Conservation (phyloP, 768 basidiomycete genomes). For the Kwoniella mangroviensis region DNA sequence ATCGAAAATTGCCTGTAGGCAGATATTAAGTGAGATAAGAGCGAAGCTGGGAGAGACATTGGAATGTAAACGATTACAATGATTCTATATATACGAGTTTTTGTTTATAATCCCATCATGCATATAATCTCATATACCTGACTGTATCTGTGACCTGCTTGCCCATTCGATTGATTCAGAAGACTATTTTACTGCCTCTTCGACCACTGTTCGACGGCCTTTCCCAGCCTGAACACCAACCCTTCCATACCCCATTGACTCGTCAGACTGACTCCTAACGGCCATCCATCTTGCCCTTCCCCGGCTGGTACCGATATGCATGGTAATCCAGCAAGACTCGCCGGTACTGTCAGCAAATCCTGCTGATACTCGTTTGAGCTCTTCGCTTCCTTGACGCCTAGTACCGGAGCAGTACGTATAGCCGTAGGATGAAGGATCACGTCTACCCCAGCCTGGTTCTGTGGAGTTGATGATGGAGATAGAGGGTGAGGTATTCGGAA, state of each 20-base stretch:
- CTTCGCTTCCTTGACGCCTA: constrained; percentile 62
- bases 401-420: constrained; percentile 77
- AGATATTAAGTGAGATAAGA: constrained; percentile 27
- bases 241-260: constrained; percentile 77
- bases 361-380: constrained; percentile 74
- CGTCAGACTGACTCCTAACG: constrained; percentile 78
- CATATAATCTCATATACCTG: neutral
- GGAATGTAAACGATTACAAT: constrained; percentile 12
- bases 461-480: neutral
- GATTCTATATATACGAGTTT: constrained; percentile 5
- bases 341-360: constrained; percentile 89
- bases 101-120: neutral
- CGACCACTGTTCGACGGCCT: constrained; percentile 31
- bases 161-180: neutral
- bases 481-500: constrained; percentile 69
- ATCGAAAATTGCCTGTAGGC: constrained; percentile 27
- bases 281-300: constrained; percentile 68
- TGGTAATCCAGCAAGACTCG: constrained; percentile 85
- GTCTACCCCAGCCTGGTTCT: constrained; percentile 64
- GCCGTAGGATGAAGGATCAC: constrained; percentile 84
- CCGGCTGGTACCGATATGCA: constrained; percentile 74
- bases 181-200: neutral
- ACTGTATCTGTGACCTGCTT: too few species aligned
- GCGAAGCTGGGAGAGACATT: constrained; percentile 26
- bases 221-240: constrained; percentile 39